Evolutionary conservation across 805 yeast genomes (phyloP), one percentile per base, ranked within the genome.

Genomic region (Zygosaccharomyces lentus): DNA sequence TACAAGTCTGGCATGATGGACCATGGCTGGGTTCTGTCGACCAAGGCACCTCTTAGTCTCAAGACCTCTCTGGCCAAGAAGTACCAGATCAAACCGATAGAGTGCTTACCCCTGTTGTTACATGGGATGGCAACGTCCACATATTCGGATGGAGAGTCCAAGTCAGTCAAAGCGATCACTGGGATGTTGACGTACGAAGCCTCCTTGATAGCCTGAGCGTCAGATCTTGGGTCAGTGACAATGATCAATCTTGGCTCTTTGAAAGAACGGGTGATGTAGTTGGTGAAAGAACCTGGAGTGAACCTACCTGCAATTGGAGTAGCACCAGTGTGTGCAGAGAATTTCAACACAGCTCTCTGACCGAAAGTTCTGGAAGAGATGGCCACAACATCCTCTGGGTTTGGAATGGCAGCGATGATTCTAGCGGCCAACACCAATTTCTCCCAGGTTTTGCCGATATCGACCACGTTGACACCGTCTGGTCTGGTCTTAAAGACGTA

Each of bases 221-320:
- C 99, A 65, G 98, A 91, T 85, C 98, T 91, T 81, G 99, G 99
- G 80, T 93, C 99, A 69, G 98, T 91, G 71, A 93, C 99, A 67
- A 93, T 80, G 74, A 93, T 89, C 73, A 93, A 84, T 81, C 99
- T 88, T 83, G 99, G 99, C 82, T 93, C 99, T 81, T 91, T 93
- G 96, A 93, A 93, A 66, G 97, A 88, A 80, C 97, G 91, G 77
- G 99, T 93, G 82, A 91, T 93, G 82, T 93, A 93, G 82, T 93
- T 93, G 74, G 99, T 93, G 93, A 93, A 93, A 81, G 86, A 84
- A 87, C 99, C 99, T 78, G 99, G 99, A 68, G 99, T 93, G 87
- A 93, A 93, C 82, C 99, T 89, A 79, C 99, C 99, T 67, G 99
- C 99, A 79, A 93, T 91, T 73, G 99, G 90, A 65, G 98, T 91